A percentile compares a stretch with the other conserved stretches of the same genome.
These are phyloP conservation scores for Ampelocalamus luodianensis DNA, from an alignment of 176 grass and related monocot genomes.

Conservation along the genomic window DNA sequence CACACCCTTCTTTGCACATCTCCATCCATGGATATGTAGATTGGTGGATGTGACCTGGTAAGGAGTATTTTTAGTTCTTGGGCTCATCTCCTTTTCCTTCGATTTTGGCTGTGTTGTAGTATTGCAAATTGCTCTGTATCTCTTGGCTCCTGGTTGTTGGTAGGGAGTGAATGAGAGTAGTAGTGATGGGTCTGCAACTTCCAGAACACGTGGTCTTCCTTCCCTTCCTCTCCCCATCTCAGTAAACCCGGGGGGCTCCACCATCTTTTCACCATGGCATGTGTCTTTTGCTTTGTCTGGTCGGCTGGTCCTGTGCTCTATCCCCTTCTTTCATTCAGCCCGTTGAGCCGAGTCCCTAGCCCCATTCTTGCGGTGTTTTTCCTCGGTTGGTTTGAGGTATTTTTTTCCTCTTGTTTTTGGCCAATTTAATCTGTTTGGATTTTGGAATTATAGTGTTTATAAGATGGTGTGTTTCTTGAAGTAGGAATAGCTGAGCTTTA, in stretches of 20 bases:
- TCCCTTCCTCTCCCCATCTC: constrained; percentile 12
- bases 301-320: constrained; percentile 42
- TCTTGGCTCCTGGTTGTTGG: constrained; percentile 23
- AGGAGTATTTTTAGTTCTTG: not conserved
- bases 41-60: constrained; percentile 18
- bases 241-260: constrained; percentile 46
- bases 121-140: not conserved
- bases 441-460: not conserved
- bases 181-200: constrained; percentile 32
- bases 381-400: constrained; percentile 26
- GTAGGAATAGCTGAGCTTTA: constrained; percentile 7
- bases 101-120: not conserved
- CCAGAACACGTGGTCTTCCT: constrained; percentile 44
- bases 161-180: constrained; percentile 14
- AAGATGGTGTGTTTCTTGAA: constrained; percentile 28
- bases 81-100: not conserved
- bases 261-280: constrained; percentile 60
- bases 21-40: constrained; percentile 39
- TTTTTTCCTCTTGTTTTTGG: not conserved
- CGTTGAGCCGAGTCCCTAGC: constrained; percentile 21
- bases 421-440: not conserved
- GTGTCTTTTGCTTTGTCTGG: constrained; percentile 56
- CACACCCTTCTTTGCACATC: constrained; percentile 12
- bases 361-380: constrained; percentile 19
- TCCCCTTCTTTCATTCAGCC: not conserved